Percentiles rank a stretch among this genome's conserved stretches.
These are phyloP conservation scores for Fusarium temperatum DNA, from an alignment of 2,329 filamentous ascomycete genomes.

Conservation along the genomic window DNA sequence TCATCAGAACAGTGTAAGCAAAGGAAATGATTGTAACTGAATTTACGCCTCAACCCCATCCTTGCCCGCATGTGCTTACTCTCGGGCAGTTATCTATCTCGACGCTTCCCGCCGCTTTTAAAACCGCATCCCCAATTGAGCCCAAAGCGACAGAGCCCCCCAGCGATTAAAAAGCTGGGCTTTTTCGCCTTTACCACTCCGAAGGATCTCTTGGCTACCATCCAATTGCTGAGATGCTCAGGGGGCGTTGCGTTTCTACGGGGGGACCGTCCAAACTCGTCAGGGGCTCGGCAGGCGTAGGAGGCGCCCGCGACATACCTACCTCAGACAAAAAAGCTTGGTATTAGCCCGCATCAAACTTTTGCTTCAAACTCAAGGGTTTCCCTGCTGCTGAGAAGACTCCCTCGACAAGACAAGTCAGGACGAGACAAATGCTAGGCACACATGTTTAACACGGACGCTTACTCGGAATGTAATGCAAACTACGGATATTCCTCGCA, in stretches of 20 bases:
- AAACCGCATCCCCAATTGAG: not conserved
- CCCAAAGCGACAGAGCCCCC: not conserved
- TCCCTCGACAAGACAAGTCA: not conserved
- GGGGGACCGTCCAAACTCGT: not conserved
- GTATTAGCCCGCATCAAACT: not conserved
- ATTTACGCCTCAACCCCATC: not conserved
- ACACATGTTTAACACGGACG: not conserved
- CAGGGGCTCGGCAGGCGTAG: not conserved
- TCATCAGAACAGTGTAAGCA: slow-evolving; percentile 9
- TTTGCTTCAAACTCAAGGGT: not conserved
- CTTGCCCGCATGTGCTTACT: not conserved
- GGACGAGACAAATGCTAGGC: not conserved
- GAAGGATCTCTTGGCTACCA: not conserved
- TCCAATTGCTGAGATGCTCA: not conserved
- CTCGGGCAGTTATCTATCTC: not conserved
- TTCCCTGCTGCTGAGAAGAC: not conserved
- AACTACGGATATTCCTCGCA: not conserved
- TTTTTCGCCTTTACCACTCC: not conserved
- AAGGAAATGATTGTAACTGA: slow-evolving; percentile 22
- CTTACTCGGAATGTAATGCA: not conserved
- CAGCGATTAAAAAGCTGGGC: not conserved
- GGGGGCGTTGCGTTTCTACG: not conserved
- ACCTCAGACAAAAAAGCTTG: not conserved
- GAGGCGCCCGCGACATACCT: not conserved
- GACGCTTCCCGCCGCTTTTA: not conserved